Conservation (phyloP, 345 rosid genomes). For the Iberis pinnata region DNA sequence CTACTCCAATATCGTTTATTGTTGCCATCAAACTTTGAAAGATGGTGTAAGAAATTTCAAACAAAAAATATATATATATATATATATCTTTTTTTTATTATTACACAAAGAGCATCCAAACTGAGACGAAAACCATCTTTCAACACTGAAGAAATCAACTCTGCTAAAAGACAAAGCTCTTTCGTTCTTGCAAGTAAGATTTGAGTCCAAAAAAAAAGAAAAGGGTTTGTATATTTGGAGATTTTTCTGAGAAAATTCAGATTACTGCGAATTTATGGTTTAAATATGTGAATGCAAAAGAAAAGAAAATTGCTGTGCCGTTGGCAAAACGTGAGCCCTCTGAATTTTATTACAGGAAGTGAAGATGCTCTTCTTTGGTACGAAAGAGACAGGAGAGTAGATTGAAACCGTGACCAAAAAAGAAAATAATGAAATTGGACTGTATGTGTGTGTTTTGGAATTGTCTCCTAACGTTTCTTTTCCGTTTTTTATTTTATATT, state of each 20-base stretch:
- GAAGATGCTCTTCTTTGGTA: conserved; percentile 13
- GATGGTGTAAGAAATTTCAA: no score
- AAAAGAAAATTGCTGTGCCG: no score
- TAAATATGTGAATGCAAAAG: conserved; percentile 22
- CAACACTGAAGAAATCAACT: no score
- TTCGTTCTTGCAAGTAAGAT: conserved; percentile 13
- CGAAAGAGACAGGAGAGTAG: conserved; percentile 23
- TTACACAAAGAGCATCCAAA: no score
- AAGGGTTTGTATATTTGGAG: neutral
- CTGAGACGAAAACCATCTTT: no score
- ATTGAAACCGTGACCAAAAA: conserved; percentile 25
- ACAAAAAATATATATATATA: neutral
- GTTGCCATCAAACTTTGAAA: conserved; percentile 63
- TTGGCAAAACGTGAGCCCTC: no score
- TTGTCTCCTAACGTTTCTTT: conserved; percentile 15
- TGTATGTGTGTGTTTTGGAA: conserved; percentile 19
- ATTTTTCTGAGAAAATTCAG: conserved; percentile 2
- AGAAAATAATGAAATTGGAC: neutral
- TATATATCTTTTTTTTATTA: no score
- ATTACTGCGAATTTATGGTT: no score
- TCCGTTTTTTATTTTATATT: neutral
- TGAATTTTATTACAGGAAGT: neutral
- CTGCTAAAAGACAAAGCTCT: conserved; percentile 21
- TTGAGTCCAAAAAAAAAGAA: neutral
- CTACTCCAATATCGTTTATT: conserved; percentile 67